Evolutionary conservation across 345 rosid species (phyloP).

Genomic region (Excoecaria cochinchinensis): DNA sequence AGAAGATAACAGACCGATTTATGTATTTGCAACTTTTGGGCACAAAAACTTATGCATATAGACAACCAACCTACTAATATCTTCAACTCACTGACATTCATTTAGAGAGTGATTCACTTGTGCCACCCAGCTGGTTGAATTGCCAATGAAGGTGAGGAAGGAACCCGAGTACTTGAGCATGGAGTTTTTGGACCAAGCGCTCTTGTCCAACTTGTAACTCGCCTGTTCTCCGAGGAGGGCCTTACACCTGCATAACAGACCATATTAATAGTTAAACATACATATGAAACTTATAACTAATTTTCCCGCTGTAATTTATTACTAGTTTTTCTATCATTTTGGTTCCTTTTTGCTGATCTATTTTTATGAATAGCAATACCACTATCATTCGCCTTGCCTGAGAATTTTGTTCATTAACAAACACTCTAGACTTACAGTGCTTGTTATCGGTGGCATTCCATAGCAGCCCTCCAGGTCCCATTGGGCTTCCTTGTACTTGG

Average conservation of each 20-base stretch:
- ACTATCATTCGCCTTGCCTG: not conserved
- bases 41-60: not conserved
- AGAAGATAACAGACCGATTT: not conserved
- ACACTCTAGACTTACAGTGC: slow-evolving; percentile 7
- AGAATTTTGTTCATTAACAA: not conserved
- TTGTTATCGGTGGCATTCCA: slow-evolving; percentile 21
- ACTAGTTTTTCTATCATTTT: not conserved
- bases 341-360: not conserved
- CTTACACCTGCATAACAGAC: slow-evolving; percentile 3
- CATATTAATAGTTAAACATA: too few relatives aligned
- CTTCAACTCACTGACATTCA: not conserved
- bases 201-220: slow-evolving; percentile 15
- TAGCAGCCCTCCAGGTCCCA: slow-evolving; percentile 41
- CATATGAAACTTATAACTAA: not conserved
- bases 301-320: not conserved
- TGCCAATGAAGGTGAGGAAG: slow-evolving; percentile 43
- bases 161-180: slow-evolving; percentile 25
- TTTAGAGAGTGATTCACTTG: slow-evolving; percentile 10
- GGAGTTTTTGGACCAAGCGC: slow-evolving; percentile 26
- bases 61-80: too few relatives aligned
- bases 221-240: slow-evolving; percentile 14
- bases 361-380: not conserved
- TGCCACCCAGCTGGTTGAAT: slow-evolving; percentile 17
- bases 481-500: slow-evolving; percentile 43
- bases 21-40: not conserved